These are phyloP conservation scores for Saturnispora diversa DNA, from an alignment of 805 yeast genomes.

Conservation along the genomic window DNA sequence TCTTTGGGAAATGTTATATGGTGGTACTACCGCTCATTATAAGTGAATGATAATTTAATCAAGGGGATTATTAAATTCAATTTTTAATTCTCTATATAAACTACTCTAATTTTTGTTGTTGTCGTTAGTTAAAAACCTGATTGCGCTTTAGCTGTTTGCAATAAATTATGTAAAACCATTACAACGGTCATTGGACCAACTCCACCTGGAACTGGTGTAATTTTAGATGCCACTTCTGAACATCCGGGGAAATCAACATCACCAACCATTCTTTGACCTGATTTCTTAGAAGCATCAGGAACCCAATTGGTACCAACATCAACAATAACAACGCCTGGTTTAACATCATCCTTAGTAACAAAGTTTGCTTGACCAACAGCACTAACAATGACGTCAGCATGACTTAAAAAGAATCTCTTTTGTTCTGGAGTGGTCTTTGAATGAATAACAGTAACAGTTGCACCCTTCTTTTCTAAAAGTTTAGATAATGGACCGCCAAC, in stretches of 20 bases:
- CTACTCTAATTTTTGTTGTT: not conserved
- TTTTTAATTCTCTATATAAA: not conserved
- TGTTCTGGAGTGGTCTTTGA: slow-evolving; percentile 61
- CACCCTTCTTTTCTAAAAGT: slow-evolving; percentile 67
- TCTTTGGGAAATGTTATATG: slow-evolving; percentile 91
- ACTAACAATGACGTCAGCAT: slow-evolving; percentile 83
- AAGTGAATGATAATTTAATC: slow-evolving; percentile 23
- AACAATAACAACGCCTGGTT: slow-evolving; percentile 74
- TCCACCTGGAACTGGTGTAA: slow-evolving; percentile 98
- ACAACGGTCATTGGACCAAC: slow-evolving; percentile 99
- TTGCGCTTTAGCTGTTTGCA: slow-evolving; percentile 53
- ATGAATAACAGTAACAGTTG: slow-evolving; percentile 85
- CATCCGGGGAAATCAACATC: slow-evolving; percentile 82
- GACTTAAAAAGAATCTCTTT: slow-evolving; percentile 38
- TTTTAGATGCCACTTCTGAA: slow-evolving; percentile 49
- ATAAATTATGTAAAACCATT: slow-evolving; percentile 80
- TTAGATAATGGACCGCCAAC: slow-evolving; percentile 93
- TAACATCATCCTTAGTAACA: slow-evolving; percentile 83
- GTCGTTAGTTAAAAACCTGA: slow-evolving; percentile 16
- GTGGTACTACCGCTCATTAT: slow-evolving; percentile 83
- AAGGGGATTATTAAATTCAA: not conserved
- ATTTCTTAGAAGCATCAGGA: slow-evolving; percentile 63
- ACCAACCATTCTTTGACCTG: slow-evolving; percentile 84
- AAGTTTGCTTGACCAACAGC: slow-evolving; percentile 85
- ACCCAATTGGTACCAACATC: slow-evolving; percentile 95